Evolutionary conservation across 2,329 filamentous ascomycete genomes (phyloP).

Genomic region (Verticillium longisporum): DNA sequence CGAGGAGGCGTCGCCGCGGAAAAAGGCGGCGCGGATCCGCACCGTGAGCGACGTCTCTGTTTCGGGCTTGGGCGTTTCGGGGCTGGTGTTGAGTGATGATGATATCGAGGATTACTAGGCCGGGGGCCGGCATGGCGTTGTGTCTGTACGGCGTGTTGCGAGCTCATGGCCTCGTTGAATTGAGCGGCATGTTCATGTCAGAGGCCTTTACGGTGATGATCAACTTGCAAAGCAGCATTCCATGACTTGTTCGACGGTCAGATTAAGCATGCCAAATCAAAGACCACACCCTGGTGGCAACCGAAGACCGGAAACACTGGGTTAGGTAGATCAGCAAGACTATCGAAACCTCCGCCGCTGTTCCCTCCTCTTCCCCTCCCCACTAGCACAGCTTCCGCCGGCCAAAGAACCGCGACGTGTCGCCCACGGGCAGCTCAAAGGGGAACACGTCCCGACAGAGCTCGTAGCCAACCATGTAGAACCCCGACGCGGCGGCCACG

Average conservation of each 20-base stretch:
- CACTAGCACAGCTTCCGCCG: too few species aligned
- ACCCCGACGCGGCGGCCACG: constrained; percentile 16
- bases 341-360: too few species aligned
- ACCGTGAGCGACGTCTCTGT: constrained; percentile 22
- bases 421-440: constrained; percentile 17
- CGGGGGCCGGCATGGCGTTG: background rate
- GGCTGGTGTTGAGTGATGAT: constrained; percentile 71
- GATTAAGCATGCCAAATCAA: too few species aligned
- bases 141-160: background rate
- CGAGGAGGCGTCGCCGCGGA: constrained; percentile 45
- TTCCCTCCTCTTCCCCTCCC: too few species aligned
- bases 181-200: too few species aligned
- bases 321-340: too few species aligned
- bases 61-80: constrained; percentile 47
- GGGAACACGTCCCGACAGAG: constrained; percentile 17
- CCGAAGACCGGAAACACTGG: too few species aligned
- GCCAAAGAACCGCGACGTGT: background rate
- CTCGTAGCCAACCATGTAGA: constrained; percentile 15
- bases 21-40: constrained; percentile 33
- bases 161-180: background rate
- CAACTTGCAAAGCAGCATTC: too few species aligned
- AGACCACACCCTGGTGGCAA: too few species aligned
- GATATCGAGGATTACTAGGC: constrained; percentile 63
- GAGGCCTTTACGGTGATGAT: too few species aligned
- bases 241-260: too few species aligned